Conservation (phyloP, 2,329 filamentous ascomycete genomes). For the Aschersonia sp. region DNA sequence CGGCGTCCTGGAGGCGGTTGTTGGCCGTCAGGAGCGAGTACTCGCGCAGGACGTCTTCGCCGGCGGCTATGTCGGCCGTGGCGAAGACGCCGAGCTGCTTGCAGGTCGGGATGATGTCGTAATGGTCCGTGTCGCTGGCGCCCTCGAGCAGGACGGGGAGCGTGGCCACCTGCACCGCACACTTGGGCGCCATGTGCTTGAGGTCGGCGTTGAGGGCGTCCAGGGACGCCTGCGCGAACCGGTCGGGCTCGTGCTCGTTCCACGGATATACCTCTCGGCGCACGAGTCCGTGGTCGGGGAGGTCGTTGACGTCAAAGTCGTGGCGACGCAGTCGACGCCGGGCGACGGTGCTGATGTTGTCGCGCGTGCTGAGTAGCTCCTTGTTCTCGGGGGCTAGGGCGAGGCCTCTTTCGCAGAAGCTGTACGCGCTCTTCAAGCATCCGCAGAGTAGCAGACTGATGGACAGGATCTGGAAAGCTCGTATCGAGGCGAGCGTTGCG, state of each 20-base stretch:
- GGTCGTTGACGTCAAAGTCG: conserved; percentile 34
- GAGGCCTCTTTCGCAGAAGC: conserved; percentile 50
- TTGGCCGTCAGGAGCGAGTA: conserved; percentile 80
- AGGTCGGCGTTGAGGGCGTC: conserved; percentile 59
- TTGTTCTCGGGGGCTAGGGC: conserved; percentile 37
- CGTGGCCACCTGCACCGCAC: conserved; percentile 62
- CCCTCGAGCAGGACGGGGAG: conserved; percentile 56
- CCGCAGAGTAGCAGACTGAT: conserved; percentile 48
- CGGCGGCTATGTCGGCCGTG: conserved; percentile 61
- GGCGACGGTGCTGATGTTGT: conserved; percentile 38
- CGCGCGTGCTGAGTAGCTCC: conserved; percentile 38
- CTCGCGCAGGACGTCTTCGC: conserved; percentile 66
- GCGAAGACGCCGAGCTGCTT: conserved; percentile 86
- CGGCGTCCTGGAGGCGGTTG: conserved; percentile 70
- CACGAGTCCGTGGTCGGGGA: conserved; percentile 57
- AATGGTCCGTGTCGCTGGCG: conserved; percentile 33
- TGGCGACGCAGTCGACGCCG: conserved; percentile 30
- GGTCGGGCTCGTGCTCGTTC: conserved; percentile 55
- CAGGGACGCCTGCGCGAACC: conserved; percentile 55
- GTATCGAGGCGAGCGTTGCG: conserved; percentile 34
- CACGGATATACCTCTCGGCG: conserved; percentile 58
- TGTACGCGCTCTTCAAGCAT: conserved; percentile 52
- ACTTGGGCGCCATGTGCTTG: conserved; percentile 58
- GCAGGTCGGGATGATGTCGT: conserved; percentile 41
- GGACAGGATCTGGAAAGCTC: conserved; percentile 44